Evolutionary conservation across 75 land plant genomes (phyloP), one percentile per base, ranked within the genome.

Genomic region (Larix kaempferi): DNA sequence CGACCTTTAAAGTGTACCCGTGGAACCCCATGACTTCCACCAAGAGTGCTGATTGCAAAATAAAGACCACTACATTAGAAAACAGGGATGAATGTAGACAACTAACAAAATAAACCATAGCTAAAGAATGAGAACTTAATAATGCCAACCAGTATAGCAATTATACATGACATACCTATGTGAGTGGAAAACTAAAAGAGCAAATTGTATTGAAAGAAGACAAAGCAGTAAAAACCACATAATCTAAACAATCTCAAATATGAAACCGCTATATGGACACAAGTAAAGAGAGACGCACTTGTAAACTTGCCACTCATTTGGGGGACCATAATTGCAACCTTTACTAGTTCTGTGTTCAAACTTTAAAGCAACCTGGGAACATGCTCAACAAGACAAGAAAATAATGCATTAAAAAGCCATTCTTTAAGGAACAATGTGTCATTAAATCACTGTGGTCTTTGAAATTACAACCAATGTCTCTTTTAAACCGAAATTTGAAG

Each of bases 241-340:
- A 49, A 10, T 49, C 54, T 2, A 65, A 19, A 15, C 35, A 33
- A 65, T 33, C 69, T 33, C 69, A 65, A 58, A 8, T 3, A 59
- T 57, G 12, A 35, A 19, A 4, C 49, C 2, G 74, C 22, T 7
- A 59, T 19, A 12, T 56, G 21, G 71, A 75, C 74, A 14, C 15
- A 22, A 65, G 23, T 21, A 19, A 60, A 27, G 14, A 71, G 57
- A 55, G 35, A 82, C 87, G n/a, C 78, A 95, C 98, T 81, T 91
- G 91, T 95, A 95, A 74, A 95, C 98, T 87, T 95, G 97, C 98
- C 98, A 95, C 82, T 95, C 98, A 84, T 94, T 88, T 29, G 98
- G 98, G 69, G 98, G 98, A 49, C 98, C 97, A 83, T 90, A 90
- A 64, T 79, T 95, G 69, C 98, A 95, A 56, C 98, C 98, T 79